Percentiles rank a stretch among this genome's conserved stretches.
These are phyloP conservation scores for Ceratobasidium papillatum DNA, from an alignment of 1,284 basidiomycete genomes.

Conservation along the genomic window DNA sequence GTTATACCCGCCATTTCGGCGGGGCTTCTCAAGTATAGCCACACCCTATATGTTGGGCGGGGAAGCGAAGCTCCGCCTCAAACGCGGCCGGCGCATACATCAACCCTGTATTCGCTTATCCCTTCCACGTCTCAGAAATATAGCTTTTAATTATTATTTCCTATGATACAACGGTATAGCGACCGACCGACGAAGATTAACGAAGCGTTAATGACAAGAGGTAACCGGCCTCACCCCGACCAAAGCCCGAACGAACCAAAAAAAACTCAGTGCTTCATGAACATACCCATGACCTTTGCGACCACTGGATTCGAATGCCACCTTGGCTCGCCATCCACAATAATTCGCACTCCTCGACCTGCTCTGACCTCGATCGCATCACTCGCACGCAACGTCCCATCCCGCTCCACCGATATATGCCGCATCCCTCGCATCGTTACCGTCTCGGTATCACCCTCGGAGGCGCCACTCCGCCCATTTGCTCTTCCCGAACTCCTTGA, in stretches of 20 bases:
- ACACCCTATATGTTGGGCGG: slow-evolving; percentile 1
- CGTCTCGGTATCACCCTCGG: neutral
- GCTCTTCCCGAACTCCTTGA: neutral
- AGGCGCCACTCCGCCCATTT: neutral
- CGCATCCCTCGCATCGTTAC: slow-evolving; percentile 35
- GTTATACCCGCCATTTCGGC: neutral
- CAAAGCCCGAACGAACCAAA: slow-evolving; percentile 12
- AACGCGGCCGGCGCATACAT: slow-evolving; percentile 21
- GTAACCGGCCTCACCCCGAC: neutral
- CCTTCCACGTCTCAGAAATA: neutral
- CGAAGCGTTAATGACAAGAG: neutral
- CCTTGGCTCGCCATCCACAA: slow-evolving; percentile 21
- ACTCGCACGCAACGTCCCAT: slow-evolving; percentile 31
- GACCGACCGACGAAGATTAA: too few species aligned
- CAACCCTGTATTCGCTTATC: slow-evolving; percentile 10
- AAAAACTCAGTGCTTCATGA: slow-evolving; percentile 32
- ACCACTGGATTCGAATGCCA: slow-evolving; percentile 35
- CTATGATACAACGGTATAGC: slow-evolving; percentile 9
- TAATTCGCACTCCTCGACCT: slow-evolving; percentile 20
- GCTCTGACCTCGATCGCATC: slow-evolving; percentile 33
- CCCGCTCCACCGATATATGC: slow-evolving; percentile 33
- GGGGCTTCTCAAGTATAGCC: neutral
- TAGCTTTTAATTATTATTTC: neutral
- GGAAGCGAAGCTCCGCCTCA: neutral
- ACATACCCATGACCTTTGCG: slow-evolving; percentile 34